These are phyloP conservation scores for Melanopsichium pennsylvanicum DNA, from an alignment of 1,284 basidiomycete genomes.

Conservation along the genomic window DNA sequence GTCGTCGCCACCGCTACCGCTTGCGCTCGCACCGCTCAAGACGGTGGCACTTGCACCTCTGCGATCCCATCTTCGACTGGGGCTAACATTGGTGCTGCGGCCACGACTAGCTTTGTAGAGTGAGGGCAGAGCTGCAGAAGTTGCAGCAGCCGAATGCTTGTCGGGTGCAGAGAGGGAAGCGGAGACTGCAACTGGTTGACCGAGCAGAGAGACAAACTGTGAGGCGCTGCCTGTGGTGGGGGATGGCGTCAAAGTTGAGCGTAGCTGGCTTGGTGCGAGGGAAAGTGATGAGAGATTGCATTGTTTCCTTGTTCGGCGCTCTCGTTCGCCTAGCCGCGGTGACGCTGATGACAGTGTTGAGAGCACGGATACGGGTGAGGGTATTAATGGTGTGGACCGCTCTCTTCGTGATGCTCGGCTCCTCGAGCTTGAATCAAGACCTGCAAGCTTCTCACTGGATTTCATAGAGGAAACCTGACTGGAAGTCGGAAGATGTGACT, in stretches of 20 bases:
- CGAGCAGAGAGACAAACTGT: conserved; percentile 28
- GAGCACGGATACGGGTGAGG: neutral
- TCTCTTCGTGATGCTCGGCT: no score
- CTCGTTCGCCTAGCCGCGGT: neutral
- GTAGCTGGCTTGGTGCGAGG: conserved; percentile 21
- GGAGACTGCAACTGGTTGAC: conserved; percentile 23
- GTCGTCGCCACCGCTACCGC: conserved; percentile 40
- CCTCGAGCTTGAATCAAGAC: no score
- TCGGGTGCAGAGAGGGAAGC: conserved; percentile 33
- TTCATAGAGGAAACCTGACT: no score
- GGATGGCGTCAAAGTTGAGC: conserved; percentile 9
- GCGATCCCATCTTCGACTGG: conserved; percentile 49
- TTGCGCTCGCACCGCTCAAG: conserved; percentile 38
- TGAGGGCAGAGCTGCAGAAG: conserved; percentile 31
- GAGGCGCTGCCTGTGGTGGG: conserved; percentile 28
- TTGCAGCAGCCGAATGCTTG: conserved; percentile 13
- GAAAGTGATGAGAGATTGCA: conserved; percentile 18
- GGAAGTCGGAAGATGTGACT: no score
- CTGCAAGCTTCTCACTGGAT: no score
- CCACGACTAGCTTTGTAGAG: conserved; percentile 47
- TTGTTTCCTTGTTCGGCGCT: conserved; percentile 8
- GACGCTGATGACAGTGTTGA: neutral
- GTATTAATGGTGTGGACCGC: no score
- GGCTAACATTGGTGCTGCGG: conserved; percentile 47
- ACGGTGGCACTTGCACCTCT: conserved; percentile 47